Evolutionary conservation across 495 filamentous ascomycete genomes (phyloP).

Genomic region (Hypoxylon trugodes): DNA sequence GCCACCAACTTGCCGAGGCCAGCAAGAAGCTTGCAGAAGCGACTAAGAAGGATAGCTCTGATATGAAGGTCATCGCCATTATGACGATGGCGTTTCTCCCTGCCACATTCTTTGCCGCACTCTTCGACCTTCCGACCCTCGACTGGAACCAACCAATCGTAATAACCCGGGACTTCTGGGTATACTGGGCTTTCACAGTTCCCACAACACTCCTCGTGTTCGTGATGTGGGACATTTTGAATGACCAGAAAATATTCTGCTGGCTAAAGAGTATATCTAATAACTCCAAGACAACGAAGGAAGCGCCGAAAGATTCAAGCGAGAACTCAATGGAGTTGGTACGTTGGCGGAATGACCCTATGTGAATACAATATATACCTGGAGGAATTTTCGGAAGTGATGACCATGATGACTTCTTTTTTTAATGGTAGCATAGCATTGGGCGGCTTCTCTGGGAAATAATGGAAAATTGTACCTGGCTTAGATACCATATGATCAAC

Average conservation of each 20-base stretch:
- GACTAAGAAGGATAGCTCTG: constrained; percentile 35
- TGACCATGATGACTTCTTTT: no score
- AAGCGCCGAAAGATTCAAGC: no score
- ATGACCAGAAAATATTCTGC: constrained; percentile 18
- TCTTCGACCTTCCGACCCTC: constrained; percentile 14
- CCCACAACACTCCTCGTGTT: constrained; percentile 9
- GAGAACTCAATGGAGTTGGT: no score
- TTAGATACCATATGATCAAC: no score
- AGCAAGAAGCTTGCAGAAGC: constrained; percentile 25
- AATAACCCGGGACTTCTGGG: constrained; percentile 5
- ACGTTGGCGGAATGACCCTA: no score
- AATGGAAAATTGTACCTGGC: no score
- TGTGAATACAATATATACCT: no score
- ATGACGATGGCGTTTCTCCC: constrained; percentile 46
- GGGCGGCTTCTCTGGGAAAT: no score
- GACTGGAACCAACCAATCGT: constrained; percentile 6
- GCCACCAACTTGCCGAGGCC: not conserved
- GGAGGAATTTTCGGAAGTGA: no score
- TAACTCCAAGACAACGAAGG: no score
- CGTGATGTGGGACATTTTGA: constrained; percentile 10
- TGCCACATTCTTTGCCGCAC: constrained; percentile 35
- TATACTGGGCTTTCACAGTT: constrained; percentile 8
- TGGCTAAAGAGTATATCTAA: no score
- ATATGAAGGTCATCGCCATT: constrained; percentile 43
- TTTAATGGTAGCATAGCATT: no score